phyloP scores from a whole-genome alignment of 108 stramenopile genomes.

The Cylindrotheca closterium region DNA sequence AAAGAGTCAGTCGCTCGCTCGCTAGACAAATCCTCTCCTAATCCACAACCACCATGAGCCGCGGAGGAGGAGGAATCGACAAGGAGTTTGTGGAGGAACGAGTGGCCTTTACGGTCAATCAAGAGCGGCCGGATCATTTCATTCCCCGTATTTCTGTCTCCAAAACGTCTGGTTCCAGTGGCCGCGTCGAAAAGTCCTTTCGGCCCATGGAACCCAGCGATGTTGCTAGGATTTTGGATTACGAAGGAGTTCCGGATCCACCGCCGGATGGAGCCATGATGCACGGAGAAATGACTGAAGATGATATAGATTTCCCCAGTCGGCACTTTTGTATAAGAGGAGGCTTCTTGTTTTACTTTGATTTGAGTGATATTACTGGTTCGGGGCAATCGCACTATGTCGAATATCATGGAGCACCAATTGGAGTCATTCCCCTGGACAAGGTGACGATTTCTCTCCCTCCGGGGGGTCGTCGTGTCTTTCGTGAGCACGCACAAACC shows the following conservation, averaged over 20 bases:
- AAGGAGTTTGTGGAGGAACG: constrained; percentile 43
- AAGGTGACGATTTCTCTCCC: constrained; percentile 66
- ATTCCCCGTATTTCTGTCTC: constrained; percentile 42
- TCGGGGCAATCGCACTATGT: constrained; percentile 32
- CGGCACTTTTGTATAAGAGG: constrained; percentile 62
- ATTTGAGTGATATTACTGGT: constrained; percentile 43
- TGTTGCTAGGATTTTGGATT: constrained; percentile 78
- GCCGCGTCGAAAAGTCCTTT: constrained; percentile 37
- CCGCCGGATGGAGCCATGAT: constrained; percentile 63
- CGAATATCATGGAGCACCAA: constrained; percentile 45
- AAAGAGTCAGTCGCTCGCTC: too few species aligned
- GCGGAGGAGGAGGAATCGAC: constrained; percentile 1
- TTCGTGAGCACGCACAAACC: constrained; percentile 85
- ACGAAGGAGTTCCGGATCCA: constrained; percentile 54
- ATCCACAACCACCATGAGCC: background rate
- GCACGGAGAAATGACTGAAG: constrained; percentile 46
- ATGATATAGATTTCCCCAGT: constrained; percentile 58
- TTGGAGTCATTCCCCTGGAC: constrained; percentile 71
- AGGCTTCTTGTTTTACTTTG: constrained; percentile 72
- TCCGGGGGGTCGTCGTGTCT: constrained; percentile 81
- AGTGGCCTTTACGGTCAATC: constrained; percentile 27
- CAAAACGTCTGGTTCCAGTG: constrained; percentile 19
- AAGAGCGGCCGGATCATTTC: constrained; percentile 22
- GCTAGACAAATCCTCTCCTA: background rate
- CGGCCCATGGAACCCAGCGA: constrained; percentile 51